These are phyloP conservation scores for Vitis rotundifolia DNA, from an alignment of 164 flowering plant genomes.

Conservation along the genomic window DNA sequence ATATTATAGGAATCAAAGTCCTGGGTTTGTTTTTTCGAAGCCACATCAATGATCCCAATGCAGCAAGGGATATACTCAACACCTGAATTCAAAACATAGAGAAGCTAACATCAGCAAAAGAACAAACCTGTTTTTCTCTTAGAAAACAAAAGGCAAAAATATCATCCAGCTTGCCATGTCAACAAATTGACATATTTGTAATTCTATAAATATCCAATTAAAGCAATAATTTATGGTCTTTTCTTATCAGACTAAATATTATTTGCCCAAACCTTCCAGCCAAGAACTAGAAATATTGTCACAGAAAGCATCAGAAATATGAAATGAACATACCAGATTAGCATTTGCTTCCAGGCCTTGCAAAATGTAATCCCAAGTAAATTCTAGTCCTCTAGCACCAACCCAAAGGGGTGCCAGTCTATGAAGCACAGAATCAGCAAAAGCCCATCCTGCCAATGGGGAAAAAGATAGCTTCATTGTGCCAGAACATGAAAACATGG, in stretches of 20 bases:
- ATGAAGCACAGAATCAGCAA: conserved; percentile 96
- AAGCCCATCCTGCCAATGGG: conserved; percentile 87
- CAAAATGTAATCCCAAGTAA: conserved; percentile 93
- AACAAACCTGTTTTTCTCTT: background rate
- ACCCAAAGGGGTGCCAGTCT: conserved; percentile 98
- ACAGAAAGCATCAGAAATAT: conserved; percentile 1
- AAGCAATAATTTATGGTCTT: too few species aligned
- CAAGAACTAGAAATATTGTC: background rate
- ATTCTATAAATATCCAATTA: background rate
- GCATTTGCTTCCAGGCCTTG: conserved; percentile 99
- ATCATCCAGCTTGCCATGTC: background rate
- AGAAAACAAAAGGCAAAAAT: background rate
- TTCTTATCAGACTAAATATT: too few species aligned
- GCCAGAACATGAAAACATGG: background rate
- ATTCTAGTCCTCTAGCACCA: conserved; percentile 97
- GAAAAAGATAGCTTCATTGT: background rate
- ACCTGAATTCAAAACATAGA: conserved; percentile 47
- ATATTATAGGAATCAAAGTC: conserved; percentile 87
- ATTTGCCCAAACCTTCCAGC: background rate
- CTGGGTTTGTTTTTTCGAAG: conserved; percentile 93
- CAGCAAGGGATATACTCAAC: conserved; percentile 87
- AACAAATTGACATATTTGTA: background rate
- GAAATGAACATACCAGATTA: conserved; percentile 64
- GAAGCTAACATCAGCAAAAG: background rate
- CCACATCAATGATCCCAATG: conserved; percentile 97